Percentiles rank a stretch among this genome's conserved stretches.
Evolutionary conservation across 495 filamentous ascomycete genomes (phyloP).

Genomic region (Xanthoparmelia taractica): DNA sequence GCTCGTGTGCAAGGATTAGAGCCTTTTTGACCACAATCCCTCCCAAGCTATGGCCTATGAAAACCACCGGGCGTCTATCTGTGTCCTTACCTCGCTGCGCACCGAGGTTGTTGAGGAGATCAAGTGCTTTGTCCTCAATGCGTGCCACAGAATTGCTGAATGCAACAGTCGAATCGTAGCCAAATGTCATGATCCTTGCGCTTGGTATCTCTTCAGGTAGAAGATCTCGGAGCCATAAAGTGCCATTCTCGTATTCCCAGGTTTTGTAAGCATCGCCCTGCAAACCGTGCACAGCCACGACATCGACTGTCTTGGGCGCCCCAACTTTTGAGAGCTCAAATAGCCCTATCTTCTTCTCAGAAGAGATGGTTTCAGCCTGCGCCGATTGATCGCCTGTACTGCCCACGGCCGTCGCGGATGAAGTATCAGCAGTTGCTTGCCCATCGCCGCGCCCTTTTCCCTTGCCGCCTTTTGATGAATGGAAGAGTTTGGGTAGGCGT

Average conservation of each 20-base stretch:
- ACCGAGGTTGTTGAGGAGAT: constrained; percentile 14
- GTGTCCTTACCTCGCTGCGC: background rate
- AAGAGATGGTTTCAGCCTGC: background rate
- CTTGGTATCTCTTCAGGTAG: constrained; percentile 24
- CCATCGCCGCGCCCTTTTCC: background rate
- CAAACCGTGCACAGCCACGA: constrained; percentile 22
- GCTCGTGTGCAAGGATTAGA: constrained; percentile 21
- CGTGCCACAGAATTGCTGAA: constrained; percentile 7
- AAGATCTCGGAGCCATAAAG: constrained; percentile 32
- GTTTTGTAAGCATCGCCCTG: constrained; percentile 19
- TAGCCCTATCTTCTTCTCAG: constrained; percentile 1
- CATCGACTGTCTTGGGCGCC: background rate
- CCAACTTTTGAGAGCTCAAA: constrained; percentile 9
- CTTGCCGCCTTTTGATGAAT: background rate
- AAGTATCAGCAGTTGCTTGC: background rate
- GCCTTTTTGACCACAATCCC: constrained; percentile 36
- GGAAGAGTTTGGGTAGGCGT: background rate
- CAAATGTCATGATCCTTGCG: constrained; percentile 28
- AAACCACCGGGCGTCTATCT: constrained; percentile 27
- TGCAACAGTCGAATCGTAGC: constrained; percentile 26
- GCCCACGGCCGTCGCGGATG: background rate
- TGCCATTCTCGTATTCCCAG: constrained; percentile 14
- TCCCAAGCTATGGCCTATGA: constrained; percentile 36
- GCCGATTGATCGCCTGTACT: background rate
- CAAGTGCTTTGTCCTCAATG: constrained; percentile 13